These are phyloP conservation scores for Phytophthora melonis DNA, from an alignment of 352 stramenopile species.

Conservation along the genomic window DNA sequence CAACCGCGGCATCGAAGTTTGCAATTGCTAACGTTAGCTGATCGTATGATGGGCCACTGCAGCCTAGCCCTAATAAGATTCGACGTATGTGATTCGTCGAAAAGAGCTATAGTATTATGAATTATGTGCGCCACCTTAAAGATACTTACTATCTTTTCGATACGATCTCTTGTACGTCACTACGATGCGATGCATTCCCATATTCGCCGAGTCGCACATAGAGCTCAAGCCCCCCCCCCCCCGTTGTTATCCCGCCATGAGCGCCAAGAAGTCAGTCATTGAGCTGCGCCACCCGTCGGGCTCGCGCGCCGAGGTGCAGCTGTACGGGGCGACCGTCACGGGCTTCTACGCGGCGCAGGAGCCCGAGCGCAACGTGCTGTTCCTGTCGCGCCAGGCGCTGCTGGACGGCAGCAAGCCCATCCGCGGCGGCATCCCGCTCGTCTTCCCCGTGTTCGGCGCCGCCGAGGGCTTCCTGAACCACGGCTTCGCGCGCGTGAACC, in stretches of 20 bases:
- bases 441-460: constrained; percentile 97
- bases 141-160: no score
- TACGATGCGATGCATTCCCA: no score
- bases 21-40: no score
- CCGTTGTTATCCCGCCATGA: constrained; percentile 8
- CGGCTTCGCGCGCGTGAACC: constrained; percentile 91
- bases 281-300: constrained; percentile 74
- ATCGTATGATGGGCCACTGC: no score
- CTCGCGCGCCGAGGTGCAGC: constrained; percentile 79
- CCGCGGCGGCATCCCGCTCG: constrained; percentile 95
- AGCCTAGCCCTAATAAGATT: no score
- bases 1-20: neutral
- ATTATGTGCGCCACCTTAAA: no score
- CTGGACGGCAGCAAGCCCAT: constrained; percentile 95
- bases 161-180: no score
- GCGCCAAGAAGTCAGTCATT: constrained; percentile 45
- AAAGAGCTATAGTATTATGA: neutral
- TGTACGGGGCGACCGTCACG: constrained; percentile 94
- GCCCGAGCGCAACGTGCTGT: constrained; percentile 90
- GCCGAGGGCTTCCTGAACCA: constrained; percentile 92
- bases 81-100: neutral
- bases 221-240: no score
- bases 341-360: constrained; percentile 81
- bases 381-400: constrained; percentile 90
- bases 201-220: constrained; percentile 1